Evolutionary conservation across 345 rosid species (phyloP).

Genomic region (Firmiana major): DNA sequence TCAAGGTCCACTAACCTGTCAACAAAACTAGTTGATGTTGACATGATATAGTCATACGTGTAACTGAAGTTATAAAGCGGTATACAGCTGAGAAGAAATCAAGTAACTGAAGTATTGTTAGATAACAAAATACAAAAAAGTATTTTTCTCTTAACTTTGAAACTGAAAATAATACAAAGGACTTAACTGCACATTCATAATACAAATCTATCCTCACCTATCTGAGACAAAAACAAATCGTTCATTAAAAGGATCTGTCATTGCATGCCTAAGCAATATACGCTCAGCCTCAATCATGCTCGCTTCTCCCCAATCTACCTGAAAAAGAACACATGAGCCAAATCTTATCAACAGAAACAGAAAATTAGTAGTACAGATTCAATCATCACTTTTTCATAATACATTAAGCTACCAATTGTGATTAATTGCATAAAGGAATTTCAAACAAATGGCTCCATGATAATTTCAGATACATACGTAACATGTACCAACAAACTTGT

Average conservation of each 20-base stretch:
- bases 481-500: not conserved
- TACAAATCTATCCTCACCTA: conserved; percentile 49
- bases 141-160: not conserved
- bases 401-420: not conserved
- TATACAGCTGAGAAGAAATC: conserved; percentile 82
- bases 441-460: not conserved
- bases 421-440: not conserved
- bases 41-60: conserved; percentile 84
- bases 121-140: conserved; percentile 18
- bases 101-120: conserved; percentile 34
- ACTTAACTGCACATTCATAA: not conserved
- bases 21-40: conserved; percentile 82
- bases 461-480: not conserved
- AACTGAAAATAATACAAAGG: not conserved
- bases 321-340: conserved; percentile 19
- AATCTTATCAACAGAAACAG: conserved; percentile 4
- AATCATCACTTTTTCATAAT: not conserved
- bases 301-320: conserved; percentile 99
- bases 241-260: conserved; percentile 64
- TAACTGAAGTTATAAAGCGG: conserved; percentile 94
- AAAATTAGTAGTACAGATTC: not conserved
- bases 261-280: conserved; percentile 84
- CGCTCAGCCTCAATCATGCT: conserved; percentile 97
- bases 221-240: conserved; percentile 95
- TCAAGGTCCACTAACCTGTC: conserved; percentile 68